Evolutionary conservation across 371 early-diverging fungal species (phyloP).

Genomic region (Dichotomocladium elegans): DNA sequence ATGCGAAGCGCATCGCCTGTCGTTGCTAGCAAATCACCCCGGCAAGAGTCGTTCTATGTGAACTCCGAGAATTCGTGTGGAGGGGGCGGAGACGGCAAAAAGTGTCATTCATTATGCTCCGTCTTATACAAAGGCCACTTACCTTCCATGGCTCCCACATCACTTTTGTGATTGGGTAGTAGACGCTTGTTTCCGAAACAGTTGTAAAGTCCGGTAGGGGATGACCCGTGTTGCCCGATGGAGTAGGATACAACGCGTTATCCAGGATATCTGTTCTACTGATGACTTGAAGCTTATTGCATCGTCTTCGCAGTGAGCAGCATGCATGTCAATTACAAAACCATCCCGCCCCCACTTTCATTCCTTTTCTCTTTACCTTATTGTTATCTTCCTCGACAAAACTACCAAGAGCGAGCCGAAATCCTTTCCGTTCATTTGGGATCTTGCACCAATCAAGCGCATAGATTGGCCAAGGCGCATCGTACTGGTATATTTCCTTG

Average conservation of each 20-base stretch:
- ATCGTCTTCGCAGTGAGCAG: not conserved
- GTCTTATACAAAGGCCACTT: not conserved
- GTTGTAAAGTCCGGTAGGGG: slow-evolving; percentile 56
- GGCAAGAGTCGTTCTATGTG: slow-evolving; percentile 11
- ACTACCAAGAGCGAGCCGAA: slow-evolving; percentile 76
- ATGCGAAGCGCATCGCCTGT: slow-evolving; percentile 79
- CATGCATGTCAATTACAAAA: not conserved
- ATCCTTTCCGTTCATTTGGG: slow-evolving; percentile 50
- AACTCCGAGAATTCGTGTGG: not conserved
- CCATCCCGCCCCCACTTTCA: not conserved
- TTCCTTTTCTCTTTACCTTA: slow-evolving; percentile 61
- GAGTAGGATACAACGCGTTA: slow-evolving; percentile 2
- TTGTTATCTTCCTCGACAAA: slow-evolving; percentile 71
- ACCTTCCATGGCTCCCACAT: slow-evolving; percentile 78
- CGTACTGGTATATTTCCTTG: slow-evolving; percentile 75
- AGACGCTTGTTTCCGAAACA: slow-evolving; percentile 67
- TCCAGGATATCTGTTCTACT: slow-evolving; percentile 39
- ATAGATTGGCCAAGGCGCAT: slow-evolving; percentile 80
- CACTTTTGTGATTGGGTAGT: slow-evolving; percentile 83
- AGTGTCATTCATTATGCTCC: not conserved
- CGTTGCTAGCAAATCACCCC: slow-evolving; percentile 74
- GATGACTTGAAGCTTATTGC: slow-evolving; percentile 25
- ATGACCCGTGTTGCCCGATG: slow-evolving; percentile 19
- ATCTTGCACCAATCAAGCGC: slow-evolving; percentile 76
- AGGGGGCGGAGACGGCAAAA: too few relatives aligned